These are phyloP conservation scores for Agaricus subrufescens DNA, from an alignment of 768 basidiomycete genomes.

Conservation along the genomic window DNA sequence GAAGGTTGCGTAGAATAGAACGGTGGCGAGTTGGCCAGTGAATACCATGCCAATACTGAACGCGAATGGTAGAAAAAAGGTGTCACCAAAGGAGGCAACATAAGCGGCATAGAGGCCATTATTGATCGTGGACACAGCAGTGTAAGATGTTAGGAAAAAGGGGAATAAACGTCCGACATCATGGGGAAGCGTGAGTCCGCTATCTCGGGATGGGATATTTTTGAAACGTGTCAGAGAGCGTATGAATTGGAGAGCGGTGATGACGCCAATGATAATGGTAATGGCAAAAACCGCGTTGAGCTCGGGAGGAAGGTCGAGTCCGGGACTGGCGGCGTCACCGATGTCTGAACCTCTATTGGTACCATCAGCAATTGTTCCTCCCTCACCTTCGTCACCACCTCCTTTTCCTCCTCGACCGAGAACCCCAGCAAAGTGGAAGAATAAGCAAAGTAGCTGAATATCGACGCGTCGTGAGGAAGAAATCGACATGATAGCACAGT, in stretches of 20 bases:
- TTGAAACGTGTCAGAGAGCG: neutral
- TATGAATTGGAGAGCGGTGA: neutral
- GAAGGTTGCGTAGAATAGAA: neutral
- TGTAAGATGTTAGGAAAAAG: neutral
- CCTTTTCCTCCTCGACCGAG: neutral
- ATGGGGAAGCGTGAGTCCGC: neutral
- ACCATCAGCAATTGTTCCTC: too few relatives aligned
- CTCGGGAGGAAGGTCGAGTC: neutral
- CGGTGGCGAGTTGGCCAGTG: neutral
- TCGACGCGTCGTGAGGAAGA: neutral
- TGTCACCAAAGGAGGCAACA: neutral
- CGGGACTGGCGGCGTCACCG: neutral
- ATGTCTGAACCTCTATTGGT: too few relatives aligned
- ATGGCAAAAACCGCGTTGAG: neutral
- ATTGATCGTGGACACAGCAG: neutral
- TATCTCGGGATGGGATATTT: neutral
- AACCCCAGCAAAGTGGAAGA: neutral
- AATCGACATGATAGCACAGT: too few relatives aligned
- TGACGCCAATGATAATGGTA: neutral
- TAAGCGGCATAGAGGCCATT: neutral
- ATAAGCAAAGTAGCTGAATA: neutral
- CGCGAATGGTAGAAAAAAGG: neutral
- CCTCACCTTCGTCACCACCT: too few relatives aligned
- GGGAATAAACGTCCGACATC: conserved; percentile 4
- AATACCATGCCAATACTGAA: neutral